These are phyloP conservation scores for Coemansia sp. DNA, from an alignment of 192 early-diverging fungal species.

Conservation along the genomic window DNA sequence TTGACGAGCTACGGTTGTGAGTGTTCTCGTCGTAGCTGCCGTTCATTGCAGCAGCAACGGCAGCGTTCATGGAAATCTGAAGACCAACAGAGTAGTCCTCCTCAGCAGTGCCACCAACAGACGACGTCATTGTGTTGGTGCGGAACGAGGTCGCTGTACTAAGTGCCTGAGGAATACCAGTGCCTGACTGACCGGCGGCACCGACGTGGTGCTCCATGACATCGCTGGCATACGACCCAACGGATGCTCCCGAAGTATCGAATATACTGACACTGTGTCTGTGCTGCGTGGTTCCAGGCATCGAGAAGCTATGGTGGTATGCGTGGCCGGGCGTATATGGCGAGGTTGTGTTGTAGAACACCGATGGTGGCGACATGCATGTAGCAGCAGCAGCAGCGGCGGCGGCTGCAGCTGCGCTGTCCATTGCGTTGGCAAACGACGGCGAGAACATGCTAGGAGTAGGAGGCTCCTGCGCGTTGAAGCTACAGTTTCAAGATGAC, in stretches of 20 bases:
- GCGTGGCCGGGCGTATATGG: conserved; percentile 35
- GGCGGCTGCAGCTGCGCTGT: conserved; percentile 45
- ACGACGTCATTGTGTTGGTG: conserved; percentile 8
- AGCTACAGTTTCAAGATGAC: conserved; percentile 4
- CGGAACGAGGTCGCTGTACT: conserved; percentile 11
- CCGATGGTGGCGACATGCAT: conserved; percentile 37
- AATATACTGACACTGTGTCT: conserved; percentile 17
- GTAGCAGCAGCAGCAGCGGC: conserved; percentile 23
- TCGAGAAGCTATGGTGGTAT: conserved; percentile 47
- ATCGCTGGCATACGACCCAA: conserved; percentile 21
- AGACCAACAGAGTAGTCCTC: conserved; percentile 44
- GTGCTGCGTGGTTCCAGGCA: conserved; percentile 29
- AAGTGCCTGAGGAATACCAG: background rate
- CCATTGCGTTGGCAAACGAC: conserved; percentile 63
- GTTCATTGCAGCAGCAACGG: conserved; percentile 23
- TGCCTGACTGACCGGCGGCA: background rate
- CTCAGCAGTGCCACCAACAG: conserved; percentile 8
- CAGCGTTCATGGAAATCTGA: conserved; percentile 49
- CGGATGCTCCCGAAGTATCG: conserved; percentile 13
- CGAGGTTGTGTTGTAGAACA: conserved; percentile 41
- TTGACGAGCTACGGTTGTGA: conserved; percentile 25
- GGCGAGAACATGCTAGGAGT: conserved; percentile 74
- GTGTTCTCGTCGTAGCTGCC: conserved; percentile 24
- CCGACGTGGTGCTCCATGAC: background rate
- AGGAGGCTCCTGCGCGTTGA: conserved; percentile 44